These are phyloP conservation scores for Venturia carpophila DNA, from an alignment of 2,329 filamentous ascomycete species.

Conservation along the genomic window DNA sequence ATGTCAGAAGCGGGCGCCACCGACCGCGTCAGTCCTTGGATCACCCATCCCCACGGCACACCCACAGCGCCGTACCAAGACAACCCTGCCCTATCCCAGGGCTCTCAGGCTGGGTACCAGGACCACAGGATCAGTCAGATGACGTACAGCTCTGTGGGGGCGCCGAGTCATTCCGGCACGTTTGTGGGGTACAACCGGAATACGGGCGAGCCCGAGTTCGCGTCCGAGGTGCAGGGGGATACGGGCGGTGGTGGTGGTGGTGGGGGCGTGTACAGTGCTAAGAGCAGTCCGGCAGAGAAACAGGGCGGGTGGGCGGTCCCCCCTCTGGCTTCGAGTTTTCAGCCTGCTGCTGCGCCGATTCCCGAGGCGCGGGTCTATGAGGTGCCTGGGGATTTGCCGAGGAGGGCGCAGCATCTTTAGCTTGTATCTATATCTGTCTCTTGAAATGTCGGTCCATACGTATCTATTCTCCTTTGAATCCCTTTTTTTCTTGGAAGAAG, in stretches of 20 bases:
- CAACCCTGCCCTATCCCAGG: background rate
- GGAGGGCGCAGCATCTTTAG: too few species aligned
- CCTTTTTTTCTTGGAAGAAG: too few species aligned
- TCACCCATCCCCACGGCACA: background rate
- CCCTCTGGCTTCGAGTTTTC: background rate
- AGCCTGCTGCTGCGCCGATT: background rate
- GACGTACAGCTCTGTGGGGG: slow-evolving; percentile 1
- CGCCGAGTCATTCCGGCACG: slow-evolving; percentile 7
- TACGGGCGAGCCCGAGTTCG: slow-evolving; percentile 20
- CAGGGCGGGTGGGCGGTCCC: background rate
- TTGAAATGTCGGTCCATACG: too few species aligned
- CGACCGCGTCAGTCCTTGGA: slow-evolving; percentile 7
- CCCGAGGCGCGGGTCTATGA: background rate
- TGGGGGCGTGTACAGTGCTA: background rate
- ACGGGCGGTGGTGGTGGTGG: background rate
- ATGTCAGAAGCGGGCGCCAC: background rate
- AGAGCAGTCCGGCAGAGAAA: background rate
- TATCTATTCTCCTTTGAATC: too few species aligned
- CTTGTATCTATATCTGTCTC: too few species aligned
- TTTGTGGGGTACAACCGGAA: slow-evolving; percentile 21
- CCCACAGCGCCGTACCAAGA: background rate
- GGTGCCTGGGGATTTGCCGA: background rate
- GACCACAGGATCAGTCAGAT: slow-evolving; percentile 5
- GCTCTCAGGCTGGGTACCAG: background rate
- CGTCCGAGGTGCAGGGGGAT: slow-evolving; percentile 11